phyloP scores from a whole-genome alignment of 257 asterid genomes.

The Capsicum baccatum region DNA sequence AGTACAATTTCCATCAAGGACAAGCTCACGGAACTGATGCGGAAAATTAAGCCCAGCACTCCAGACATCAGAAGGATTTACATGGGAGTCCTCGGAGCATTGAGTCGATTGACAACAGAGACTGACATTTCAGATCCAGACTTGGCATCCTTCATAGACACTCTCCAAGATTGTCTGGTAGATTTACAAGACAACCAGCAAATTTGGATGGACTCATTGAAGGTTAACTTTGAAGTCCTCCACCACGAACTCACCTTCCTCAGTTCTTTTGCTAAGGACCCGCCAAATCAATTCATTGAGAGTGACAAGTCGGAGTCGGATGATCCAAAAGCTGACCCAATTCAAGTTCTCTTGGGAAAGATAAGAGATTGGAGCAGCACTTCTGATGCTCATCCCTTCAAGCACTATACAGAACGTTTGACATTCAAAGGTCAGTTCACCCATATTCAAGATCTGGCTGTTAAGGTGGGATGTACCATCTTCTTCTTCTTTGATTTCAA shows the following conservation, averaged over 20 bases:
- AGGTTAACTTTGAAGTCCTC: background rate
- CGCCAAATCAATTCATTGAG: background rate
- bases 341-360: background rate
- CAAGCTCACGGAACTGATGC: background rate
- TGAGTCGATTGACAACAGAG: background rate
- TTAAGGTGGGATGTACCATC: background rate
- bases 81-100: background rate
- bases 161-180: background rate
- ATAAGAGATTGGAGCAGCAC: background rate
- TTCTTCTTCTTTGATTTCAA: background rate
- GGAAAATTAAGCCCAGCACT: background rate
- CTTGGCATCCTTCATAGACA: background rate
- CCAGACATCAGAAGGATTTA: background rate
- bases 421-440: background rate
- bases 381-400: background rate
- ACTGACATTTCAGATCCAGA: background rate
- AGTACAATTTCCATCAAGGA: background rate
- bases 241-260: background rate
- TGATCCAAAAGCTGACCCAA: background rate
- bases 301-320: background rate
- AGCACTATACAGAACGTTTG: background rate
- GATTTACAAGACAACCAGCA: background rate
- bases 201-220: background rate
- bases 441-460: background rate
- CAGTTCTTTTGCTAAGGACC: background rate